A percentile compares a stretch with the other conserved stretches of the same genome.
Conservation (phyloP, 768 basidiomycete genomes). For the Rhizopogon sp. region DNA sequence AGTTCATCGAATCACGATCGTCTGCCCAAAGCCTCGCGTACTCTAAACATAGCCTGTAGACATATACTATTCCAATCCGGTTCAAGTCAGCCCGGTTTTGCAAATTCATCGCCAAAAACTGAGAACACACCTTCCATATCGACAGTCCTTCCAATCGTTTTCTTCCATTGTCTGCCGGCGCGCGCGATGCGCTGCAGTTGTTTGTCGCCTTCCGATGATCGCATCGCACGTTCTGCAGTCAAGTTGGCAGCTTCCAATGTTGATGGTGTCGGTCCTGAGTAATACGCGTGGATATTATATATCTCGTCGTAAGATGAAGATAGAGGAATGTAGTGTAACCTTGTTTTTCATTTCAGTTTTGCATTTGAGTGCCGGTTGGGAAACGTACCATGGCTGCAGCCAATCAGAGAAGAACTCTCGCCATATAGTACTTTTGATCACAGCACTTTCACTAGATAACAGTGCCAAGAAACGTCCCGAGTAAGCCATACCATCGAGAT, state of each 20-base stretch:
- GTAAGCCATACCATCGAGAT: constrained; percentile 95
- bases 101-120: constrained; percentile 1
- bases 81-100: neutral
- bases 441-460: constrained; percentile 82
- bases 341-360: constrained; percentile 22
- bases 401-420: constrained; percentile 88
- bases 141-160: constrained; percentile 69
- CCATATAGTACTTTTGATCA: constrained; percentile 88
- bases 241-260: constrained; percentile 51
- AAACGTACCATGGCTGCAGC: constrained; percentile 80
- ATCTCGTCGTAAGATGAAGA: constrained; percentile 85
- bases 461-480: constrained; percentile 85
- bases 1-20: constrained; percentile 70
- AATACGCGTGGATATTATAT: constrained; percentile 91
- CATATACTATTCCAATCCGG: constrained; percentile 53
- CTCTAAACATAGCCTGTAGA: constrained; percentile 83
- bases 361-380: neutral
- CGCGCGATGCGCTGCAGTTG: constrained; percentile 77
- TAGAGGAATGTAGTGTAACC: constrained; percentile 94
- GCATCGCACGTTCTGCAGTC: constrained; percentile 29
- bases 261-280: constrained; percentile 74
- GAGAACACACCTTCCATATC: constrained; percentile 85
- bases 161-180: constrained; percentile 93
- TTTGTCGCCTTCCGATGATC: constrained; percentile 57
- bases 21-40: constrained; percentile 85